Percentiles rank a stretch among this genome's conserved stretches.
phyloP scores from a whole-genome alignment of 768 basidiomycete genomes.

The Termitomyces sp. region DNA sequence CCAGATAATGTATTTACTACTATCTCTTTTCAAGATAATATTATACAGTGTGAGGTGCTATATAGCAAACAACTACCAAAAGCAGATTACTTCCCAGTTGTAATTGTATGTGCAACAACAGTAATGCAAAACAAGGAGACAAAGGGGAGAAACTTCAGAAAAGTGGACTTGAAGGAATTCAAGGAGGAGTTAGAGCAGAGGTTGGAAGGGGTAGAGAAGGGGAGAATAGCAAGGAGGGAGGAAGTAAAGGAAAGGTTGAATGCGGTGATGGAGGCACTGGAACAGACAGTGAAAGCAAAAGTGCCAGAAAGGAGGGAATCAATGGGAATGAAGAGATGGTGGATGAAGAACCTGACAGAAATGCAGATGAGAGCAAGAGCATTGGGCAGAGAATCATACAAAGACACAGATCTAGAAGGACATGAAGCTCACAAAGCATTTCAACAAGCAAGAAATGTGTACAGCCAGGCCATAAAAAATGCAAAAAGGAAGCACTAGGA shows the following conservation, averaged over 20 bases:
- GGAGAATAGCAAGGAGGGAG: neutral
- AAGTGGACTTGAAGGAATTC: neutral
- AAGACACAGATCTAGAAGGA: neutral
- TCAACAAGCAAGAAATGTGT: neutral
- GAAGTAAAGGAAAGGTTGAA: neutral
- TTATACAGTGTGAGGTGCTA: neutral
- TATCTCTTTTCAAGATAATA: neutral
- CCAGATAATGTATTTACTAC: neutral
- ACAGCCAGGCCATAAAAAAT: neutral
- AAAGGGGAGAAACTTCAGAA: neutral
- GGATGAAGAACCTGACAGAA: too few species aligned
- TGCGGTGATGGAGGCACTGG: neutral
- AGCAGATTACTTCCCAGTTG: neutral
- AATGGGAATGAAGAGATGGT: too few species aligned
- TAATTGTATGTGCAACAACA: neutral
- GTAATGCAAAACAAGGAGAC: neutral
- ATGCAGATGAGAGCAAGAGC: neutral
- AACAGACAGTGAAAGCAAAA: neutral
- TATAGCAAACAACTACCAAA: neutral
- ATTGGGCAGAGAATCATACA: neutral
- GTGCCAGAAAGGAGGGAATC: neutral
- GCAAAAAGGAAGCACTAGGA: constrained; percentile 15
- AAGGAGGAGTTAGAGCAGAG: neutral
- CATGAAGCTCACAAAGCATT: constrained; percentile 19
- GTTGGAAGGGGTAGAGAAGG: neutral